Base-by-base conservation (phyloP, 139 green algal genomes). In the Haematococcus sp. region DNA sequence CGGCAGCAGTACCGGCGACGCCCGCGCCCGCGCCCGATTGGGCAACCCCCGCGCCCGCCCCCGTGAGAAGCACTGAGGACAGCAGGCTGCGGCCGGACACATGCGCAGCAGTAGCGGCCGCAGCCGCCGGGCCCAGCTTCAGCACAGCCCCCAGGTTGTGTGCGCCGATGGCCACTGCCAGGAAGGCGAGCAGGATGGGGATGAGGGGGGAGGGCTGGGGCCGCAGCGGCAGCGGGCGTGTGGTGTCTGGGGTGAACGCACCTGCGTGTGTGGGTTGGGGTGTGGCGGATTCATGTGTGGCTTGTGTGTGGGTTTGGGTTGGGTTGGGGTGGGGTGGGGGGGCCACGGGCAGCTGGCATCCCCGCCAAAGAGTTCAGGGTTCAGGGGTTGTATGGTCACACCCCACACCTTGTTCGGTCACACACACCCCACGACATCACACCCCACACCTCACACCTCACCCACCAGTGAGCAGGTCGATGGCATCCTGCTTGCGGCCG, bases 401-500 rank as follows among this genome's bases (percentile, higher is more conserved):
- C n/a, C n/a, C n/a, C n/a, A n/a, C n/a, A n/a, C n/a, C n/a, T n/a
- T n/a, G n/a, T n/a, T n/a, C n/a, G n/a, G n/a, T n/a, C n/a, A n/a
- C n/a, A n/a, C n/a, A n/a, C n/a, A n/a, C n/a, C n/a, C n/a, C n/a
- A n/a, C n/a, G n/a, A n/a, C n/a, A n/a, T n/a, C n/a, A n/a, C n/a
- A n/a, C n/a, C n/a, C n/a, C n/a, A n/a, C n/a, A n/a, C n/a, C n/a
- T n/a, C n/a, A n/a, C 40, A 49, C 11, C 11, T 49, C 7, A 49
- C 76, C 2, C 68, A 71, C 92, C 92, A 2, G 83, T 89, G 5
- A 94, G 32, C 16, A 95, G 76, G 80, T 97, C 93, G 23, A 95
- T 27, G 0, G 92, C 89, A 73, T 97, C 93, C 83, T 97, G 93
- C 88, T 95, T 97, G 51, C 63, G 52, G 13, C 93, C 92, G 63